Conservation (phyloP, 495 filamentous ascomycete genomes). For the Glarea lozoyensis region DNA sequence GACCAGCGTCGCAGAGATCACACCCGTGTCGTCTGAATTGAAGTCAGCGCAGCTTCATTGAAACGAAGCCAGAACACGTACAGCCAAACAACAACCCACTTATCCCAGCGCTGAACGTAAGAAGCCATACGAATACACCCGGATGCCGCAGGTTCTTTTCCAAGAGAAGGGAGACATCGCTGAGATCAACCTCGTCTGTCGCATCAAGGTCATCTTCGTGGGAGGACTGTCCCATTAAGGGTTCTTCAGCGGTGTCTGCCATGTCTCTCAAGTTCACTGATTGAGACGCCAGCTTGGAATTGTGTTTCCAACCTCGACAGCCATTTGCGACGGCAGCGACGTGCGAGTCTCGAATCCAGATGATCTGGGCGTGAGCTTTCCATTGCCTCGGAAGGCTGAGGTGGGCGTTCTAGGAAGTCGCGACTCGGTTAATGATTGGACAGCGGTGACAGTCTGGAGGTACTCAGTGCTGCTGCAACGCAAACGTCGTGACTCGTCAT, state of each 20-base stretch:
- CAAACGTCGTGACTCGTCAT: no score
- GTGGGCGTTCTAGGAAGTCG: no score
- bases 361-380: neutral
- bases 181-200: conserved; percentile 10
- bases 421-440: no score
- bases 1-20: conserved; percentile 81
- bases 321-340: neutral
- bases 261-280: conserved; percentile 15
- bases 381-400: no score
- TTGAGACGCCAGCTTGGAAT: conserved; percentile 4
- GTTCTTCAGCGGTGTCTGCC: conserved; percentile 16
- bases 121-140: conserved; percentile 52
- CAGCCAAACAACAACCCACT: conserved; percentile 86
- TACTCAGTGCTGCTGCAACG: no score
- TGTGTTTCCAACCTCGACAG: neutral
- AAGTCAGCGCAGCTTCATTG: neutral
- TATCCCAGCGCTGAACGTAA: conserved; percentile 75
- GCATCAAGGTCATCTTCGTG: conserved; percentile 3
- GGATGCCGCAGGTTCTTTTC: conserved; percentile 21
- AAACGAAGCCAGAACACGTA: conserved; percentile 33
- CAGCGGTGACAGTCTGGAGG: no score
- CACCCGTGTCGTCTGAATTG: conserved; percentile 66
- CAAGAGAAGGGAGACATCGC: conserved; percentile 17
- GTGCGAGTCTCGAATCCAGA: neutral
- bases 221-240: conserved; percentile 13